These are phyloP conservation scores for Thalia dealbata DNA, from an alignment of 176 grass and related monocot genomes.

Conservation along the genomic window DNA sequence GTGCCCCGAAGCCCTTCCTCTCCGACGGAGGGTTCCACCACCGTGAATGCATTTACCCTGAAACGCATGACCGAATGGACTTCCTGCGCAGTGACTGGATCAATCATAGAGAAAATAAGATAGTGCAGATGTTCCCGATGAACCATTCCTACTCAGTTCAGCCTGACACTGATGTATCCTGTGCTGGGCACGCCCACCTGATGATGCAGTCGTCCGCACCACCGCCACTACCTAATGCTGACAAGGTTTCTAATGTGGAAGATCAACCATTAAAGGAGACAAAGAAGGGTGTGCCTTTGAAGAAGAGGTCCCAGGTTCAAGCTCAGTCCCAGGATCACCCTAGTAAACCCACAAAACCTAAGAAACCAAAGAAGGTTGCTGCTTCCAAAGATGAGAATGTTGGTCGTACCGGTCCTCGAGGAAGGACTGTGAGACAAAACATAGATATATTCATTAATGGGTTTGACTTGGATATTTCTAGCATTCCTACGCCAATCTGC, in stretches of 20 bases:
- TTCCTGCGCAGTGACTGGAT: background rate
- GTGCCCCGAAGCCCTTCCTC: background rate
- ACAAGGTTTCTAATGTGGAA: background rate
- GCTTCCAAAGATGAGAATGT: background rate
- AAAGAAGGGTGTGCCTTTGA: background rate
- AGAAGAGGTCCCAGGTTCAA: background rate
- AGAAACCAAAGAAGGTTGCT: slow-evolving; percentile 1
- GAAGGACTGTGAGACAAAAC: slow-evolving; percentile 4
- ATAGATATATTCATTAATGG: slow-evolving; percentile 1
- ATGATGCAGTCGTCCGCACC: background rate
- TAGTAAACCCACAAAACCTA: background rate
- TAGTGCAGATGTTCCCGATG: background rate
- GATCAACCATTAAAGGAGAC: background rate
- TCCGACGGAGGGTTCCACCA: background rate
- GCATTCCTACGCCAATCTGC: slow-evolving; percentile 5
- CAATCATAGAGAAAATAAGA: background rate
- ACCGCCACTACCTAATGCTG: background rate
- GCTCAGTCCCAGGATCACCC: background rate
- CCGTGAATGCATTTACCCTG: background rate
- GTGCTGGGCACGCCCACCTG: background rate
- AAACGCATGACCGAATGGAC: background rate
- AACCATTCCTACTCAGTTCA: background rate
- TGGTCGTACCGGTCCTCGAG: background rate
- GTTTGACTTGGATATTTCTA: background rate
- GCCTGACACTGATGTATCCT: background rate